phyloP scores from a whole-genome alignment of 2,329 filamentous ascomycete species.

The Venturia nashicola region DNA sequence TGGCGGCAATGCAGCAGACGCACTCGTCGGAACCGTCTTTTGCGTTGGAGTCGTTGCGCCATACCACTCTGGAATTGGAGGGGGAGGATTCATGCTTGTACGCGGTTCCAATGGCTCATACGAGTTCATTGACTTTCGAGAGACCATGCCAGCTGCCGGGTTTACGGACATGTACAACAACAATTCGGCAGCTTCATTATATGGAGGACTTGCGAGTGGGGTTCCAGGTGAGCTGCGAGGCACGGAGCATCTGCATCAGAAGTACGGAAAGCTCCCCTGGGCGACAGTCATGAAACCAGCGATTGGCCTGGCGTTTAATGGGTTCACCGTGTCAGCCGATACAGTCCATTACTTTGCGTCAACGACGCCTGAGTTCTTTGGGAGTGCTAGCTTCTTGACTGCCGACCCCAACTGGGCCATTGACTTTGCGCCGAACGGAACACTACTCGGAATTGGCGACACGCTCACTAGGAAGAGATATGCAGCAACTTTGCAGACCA shows the following conservation, averaged over 20 bases:
- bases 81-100: slow-evolving; percentile 82
- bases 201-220: slow-evolving; percentile 53
- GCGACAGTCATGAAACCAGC: slow-evolving; percentile 61
- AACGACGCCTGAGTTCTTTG: slow-evolving; percentile 23
- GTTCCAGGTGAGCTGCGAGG: slow-evolving; percentile 69
- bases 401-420: slow-evolving; percentile 69
- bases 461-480: slow-evolving; percentile 71
- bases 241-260: slow-evolving; percentile 62
- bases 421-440: slow-evolving; percentile 81
- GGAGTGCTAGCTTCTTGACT: slow-evolving; percentile 68
- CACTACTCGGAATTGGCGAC: slow-evolving; percentile 59
- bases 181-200: slow-evolving; percentile 53
- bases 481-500: slow-evolving; percentile 64
- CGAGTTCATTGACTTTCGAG: slow-evolving; percentile 81
- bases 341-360: slow-evolving; percentile 59
- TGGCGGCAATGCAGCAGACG: slow-evolving; percentile 41
- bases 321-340: slow-evolving; percentile 64
- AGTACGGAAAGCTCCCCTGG: slow-evolving; percentile 48
- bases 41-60: slow-evolving; percentile 26
- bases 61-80: slow-evolving; percentile 51
- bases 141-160: slow-evolving; percentile 73
- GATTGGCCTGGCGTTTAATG: slow-evolving; percentile 58
- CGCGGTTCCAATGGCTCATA: slow-evolving; percentile 63
- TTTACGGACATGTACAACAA: slow-evolving; percentile 74
- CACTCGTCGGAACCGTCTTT: slow-evolving; percentile 33